A percentile compares a stretch with the other conserved stretches of the same genome.
phyloP scores from a whole-genome alignment of 306 rosid species.

The Glycine tomentella region DNA sequence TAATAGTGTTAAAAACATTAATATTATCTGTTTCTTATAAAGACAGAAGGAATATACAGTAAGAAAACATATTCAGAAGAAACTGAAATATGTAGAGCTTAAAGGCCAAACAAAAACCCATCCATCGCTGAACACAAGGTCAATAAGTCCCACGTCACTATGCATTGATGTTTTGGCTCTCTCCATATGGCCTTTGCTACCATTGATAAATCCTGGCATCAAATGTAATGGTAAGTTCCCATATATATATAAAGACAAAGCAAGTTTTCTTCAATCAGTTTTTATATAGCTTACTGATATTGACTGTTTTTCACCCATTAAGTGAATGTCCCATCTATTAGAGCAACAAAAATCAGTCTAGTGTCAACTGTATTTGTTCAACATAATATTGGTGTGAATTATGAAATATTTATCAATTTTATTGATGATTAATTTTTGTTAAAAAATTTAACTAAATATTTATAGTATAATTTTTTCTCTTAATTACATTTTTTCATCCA shows the following conservation, averaged over 20 bases:
- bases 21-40: too few relatives aligned
- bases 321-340: not conserved
- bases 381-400: too few relatives aligned
- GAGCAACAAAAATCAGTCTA: not conserved
- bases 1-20: too few relatives aligned
- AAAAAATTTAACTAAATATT: too few relatives aligned
- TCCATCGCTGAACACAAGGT: conserved; percentile 14
- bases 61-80: too few relatives aligned
- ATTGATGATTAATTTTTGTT: too few relatives aligned
- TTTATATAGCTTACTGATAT: not conserved
- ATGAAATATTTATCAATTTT: too few relatives aligned
- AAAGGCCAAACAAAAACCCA: not conserved
- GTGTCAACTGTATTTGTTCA: not conserved
- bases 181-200: not conserved
- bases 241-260: not conserved
- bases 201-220: not conserved
- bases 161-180: conserved; percentile 10
- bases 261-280: not conserved
- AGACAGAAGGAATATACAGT: too few relatives aligned
- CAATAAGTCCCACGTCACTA: not conserved
- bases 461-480: too few relatives aligned
- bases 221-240: not conserved
- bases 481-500: too few relatives aligned
- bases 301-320: not conserved
- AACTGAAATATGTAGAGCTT: too few relatives aligned